Evolutionary conservation across 495 filamentous ascomycete species (phyloP).

Genomic region (Hypoxylon cercidicola): DNA sequence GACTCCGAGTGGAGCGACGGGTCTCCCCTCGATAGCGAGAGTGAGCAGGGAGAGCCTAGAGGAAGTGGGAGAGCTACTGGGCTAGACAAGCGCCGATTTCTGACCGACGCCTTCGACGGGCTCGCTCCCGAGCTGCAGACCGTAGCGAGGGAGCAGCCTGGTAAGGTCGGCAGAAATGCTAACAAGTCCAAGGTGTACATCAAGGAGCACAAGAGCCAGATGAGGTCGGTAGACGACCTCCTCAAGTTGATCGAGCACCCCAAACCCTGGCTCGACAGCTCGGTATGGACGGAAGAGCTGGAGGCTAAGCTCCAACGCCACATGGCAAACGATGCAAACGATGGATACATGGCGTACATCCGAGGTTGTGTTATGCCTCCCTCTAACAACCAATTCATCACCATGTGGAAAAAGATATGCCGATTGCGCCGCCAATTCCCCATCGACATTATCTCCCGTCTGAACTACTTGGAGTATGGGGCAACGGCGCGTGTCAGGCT

Average conservation of each 20-base stretch:
- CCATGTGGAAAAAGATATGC: slow-evolving; percentile 1
- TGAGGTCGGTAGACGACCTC: background rate
- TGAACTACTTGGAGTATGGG: background rate
- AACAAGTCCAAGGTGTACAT: background rate
- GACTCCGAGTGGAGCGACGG: background rate
- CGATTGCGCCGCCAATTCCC: background rate
- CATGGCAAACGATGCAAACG: background rate
- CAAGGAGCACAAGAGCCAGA: background rate
- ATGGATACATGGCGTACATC: background rate
- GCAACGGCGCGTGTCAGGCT: background rate
- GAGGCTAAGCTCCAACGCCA: background rate
- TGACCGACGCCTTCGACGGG: background rate
- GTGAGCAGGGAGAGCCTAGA: background rate
- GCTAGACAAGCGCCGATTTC: background rate
- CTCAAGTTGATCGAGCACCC: background rate
- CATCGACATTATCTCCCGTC: background rate
- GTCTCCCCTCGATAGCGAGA: background rate
- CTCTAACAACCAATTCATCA: background rate
- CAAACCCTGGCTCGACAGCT: background rate
- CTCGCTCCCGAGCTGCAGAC: background rate
- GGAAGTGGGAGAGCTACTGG: background rate
- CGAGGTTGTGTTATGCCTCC: background rate
- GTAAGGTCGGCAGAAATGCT: background rate
- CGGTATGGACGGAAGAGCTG: background rate
- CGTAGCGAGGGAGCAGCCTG: background rate